phyloP scores from a whole-genome alignment of 2,329 filamentous ascomycete genomes.

The Colletotrichum sp. region DNA sequence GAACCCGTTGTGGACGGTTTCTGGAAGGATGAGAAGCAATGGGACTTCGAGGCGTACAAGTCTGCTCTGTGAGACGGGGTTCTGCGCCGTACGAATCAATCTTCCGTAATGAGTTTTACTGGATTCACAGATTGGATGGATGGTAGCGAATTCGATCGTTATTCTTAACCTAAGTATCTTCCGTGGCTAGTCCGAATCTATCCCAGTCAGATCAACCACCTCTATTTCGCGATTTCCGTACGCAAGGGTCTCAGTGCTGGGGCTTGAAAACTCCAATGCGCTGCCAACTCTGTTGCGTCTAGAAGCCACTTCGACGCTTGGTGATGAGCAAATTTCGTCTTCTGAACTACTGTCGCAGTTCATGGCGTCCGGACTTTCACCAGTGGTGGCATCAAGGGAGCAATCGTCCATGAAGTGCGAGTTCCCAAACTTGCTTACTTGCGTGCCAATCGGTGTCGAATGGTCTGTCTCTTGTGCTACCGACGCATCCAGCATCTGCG shows the following conservation, averaged over 20 bases:
- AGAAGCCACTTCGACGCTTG: not conserved
- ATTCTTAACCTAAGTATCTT: not conserved
- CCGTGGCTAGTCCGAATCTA: not conserved
- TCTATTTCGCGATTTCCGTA: not conserved
- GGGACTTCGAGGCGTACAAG: conserved; percentile 7
- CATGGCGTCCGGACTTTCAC: not conserved
- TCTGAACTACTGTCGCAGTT: not conserved
- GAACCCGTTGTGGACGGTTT: conserved; percentile 7
- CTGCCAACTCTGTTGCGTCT: not conserved
- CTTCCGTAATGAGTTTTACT: not conserved
- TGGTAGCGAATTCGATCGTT: not conserved
- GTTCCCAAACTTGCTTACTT: not conserved
- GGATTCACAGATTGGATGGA: accelerated
- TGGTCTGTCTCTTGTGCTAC: not conserved
- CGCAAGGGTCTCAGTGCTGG: not conserved
- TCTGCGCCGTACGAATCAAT: not conserved
- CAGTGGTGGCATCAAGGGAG: not conserved
- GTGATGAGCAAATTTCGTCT: not conserved
- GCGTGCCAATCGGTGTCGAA: not conserved
- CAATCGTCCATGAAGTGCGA: not conserved
- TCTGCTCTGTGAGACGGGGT: not conserved
- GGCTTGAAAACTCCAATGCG: not conserved
- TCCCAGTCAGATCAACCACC: not conserved
- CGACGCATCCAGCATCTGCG: not conserved
- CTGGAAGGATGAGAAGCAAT: conserved; percentile 11